Evolutionary conservation across 2,329 filamentous ascomycete species (phyloP).

Genomic region (Fusarium austroafricanum): DNA sequence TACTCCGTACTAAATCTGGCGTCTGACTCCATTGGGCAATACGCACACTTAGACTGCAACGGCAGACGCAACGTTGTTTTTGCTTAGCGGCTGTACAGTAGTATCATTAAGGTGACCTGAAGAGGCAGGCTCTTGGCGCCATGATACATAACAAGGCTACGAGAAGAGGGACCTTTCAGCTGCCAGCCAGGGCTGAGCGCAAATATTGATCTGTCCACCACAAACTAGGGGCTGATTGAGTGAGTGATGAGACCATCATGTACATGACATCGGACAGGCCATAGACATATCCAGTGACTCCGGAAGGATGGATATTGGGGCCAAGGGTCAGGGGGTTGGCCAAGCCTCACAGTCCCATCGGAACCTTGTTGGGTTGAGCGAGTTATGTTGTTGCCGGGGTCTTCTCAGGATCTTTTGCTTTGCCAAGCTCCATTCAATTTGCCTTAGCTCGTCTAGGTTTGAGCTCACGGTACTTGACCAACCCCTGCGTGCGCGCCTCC

Average conservation of each 20-base stretch:
- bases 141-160: conserved; percentile 18
- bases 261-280: conserved; percentile 2
- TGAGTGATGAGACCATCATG: conserved; percentile 13
- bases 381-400: conserved; percentile 11
- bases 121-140: conserved; percentile 20
- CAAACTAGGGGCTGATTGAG: conserved; percentile 13
- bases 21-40: conserved; percentile 14
- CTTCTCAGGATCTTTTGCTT: conserved; percentile 33
- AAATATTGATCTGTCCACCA: not conserved
- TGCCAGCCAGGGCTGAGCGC: conserved; percentile 1
- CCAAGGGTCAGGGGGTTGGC: not conserved
- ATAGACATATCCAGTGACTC: not conserved
- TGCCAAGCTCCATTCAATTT: conserved; percentile 33
- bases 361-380: conserved; percentile 20
- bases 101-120: conserved; percentile 9
- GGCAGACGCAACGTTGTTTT: conserved; percentile 37
- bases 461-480: conserved; percentile 36
- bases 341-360: conserved; percentile 14
- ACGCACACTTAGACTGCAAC: conserved; percentile 16
- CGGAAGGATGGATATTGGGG: not conserved
- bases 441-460: conserved; percentile 17
- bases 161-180: conserved; percentile 21
- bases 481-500: conserved; percentile 40
- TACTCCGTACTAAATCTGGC: not conserved
- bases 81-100: conserved; percentile 30